Evolutionary conservation across 805 yeast genomes (phyloP), one percentile per base, ranked within the genome.

Genomic region (Starmera pachycereana): DNA sequence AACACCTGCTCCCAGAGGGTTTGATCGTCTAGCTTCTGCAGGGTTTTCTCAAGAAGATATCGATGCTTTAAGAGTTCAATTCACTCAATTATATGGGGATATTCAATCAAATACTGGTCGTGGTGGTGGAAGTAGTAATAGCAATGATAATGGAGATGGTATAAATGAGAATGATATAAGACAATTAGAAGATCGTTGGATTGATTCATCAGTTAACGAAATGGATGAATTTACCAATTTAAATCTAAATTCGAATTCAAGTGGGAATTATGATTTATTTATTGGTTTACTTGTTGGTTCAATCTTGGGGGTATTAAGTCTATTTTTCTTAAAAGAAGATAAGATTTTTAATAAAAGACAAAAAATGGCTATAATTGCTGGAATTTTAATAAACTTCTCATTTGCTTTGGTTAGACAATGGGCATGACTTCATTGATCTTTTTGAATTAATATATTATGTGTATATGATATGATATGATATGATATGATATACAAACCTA

Each of bases 41-140:
- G 97, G 97, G 8, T 85, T 89, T 54, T 71, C 84, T 5, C 84
- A 76, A 29, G 81, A 76, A 43, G 97, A 89, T 49, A 75, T 89
- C 25, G 66, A 67, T 34, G 79, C 78, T 41, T 59, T 89, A 43
- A 68, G 96, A 43, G 63, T 72, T 38, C 96, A 88, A 56, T 88
- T 89, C 53, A 71, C 75, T 42, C 68, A 69, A 42, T 67, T 88
- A 3, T 83, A 85, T 56, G 85, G 85, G 0, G 66, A 63, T 40
- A 37, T 60, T 22, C 29, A 22, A 48, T 59, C 43, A 41, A 49
- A n/a, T 44, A 51, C 41, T 36, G 18, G 18, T 16, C 52, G 6
- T 22, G 27, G 27, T 22, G 6, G 6, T 22, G 27, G 27, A 7
- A 22, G 27, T 22, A 22, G 27, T 22, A 4, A 8, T 7, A 6